phyloP scores from a whole-genome alignment of 1,139 yeast species.

The Saccharomyces hybrid region DNA sequence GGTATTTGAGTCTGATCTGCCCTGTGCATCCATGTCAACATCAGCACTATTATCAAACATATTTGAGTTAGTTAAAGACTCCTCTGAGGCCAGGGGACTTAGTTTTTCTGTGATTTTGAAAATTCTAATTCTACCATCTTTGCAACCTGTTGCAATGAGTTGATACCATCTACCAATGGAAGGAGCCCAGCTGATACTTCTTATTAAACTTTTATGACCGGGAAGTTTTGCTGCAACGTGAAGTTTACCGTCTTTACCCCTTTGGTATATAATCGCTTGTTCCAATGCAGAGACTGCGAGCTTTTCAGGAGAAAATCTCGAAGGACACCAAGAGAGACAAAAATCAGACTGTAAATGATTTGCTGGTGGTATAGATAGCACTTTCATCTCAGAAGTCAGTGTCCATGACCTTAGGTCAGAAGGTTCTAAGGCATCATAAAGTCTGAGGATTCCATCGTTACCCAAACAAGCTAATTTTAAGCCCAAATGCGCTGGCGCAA shows the following conservation, averaged over 20 bases:
- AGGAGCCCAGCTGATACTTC: conserved; percentile 96
- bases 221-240: conserved; percentile 44
- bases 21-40: conserved; percentile 9
- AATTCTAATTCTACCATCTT: conserved; percentile 85
- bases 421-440: conserved; percentile 87
- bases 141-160: conserved; percentile 88
- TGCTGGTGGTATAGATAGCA: conserved; percentile 66
- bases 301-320: conserved; percentile 74
- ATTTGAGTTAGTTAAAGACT: conserved; percentile 27
- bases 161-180: conserved; percentile 89
- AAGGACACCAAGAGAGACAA: conserved; percentile 88
- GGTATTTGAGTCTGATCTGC: conserved; percentile 13
- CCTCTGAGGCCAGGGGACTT: conserved; percentile 2
- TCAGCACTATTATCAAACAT: conserved; percentile 9
- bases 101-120: conserved; percentile 55
- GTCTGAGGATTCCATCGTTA: conserved; percentile 77
- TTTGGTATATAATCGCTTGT: conserved; percentile 71
- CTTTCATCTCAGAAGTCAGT: conserved; percentile 59
- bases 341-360: conserved; percentile 81
- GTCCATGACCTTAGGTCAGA: conserved; percentile 80
- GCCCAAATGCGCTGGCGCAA: conserved; percentile 84
- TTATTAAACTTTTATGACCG: conserved; percentile 78
- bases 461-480: conserved; percentile 82
- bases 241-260: conserved; percentile 41
- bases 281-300: conserved; percentile 81